Evolutionary conservation across 352 stramenopile species (phyloP).

Genomic region (Globisporangium viniferum): DNA sequence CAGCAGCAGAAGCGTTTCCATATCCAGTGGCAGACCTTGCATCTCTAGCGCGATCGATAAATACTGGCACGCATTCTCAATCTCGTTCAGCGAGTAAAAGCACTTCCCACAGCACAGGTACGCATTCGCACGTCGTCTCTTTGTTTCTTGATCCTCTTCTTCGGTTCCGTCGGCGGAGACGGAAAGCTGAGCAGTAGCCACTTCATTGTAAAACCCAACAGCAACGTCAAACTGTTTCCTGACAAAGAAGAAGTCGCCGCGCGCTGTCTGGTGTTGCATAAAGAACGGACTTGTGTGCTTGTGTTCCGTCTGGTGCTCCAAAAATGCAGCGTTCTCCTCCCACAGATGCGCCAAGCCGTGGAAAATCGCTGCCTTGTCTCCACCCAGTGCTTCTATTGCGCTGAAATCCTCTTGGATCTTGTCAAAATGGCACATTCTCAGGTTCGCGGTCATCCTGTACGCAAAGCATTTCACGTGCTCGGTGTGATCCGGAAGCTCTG

Average conservation of each 20-base stretch:
- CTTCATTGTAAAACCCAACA: conserved; percentile 50
- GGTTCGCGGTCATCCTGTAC: conserved; percentile 70
- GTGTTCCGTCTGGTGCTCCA: conserved; percentile 36
- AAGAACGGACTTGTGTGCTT: conserved; percentile 42
- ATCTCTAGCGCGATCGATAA: conserved; percentile 41
- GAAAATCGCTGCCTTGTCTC: conserved; percentile 75
- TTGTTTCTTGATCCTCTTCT: conserved; percentile 37
- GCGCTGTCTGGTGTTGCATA: conserved; percentile 53
- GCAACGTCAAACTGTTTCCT: conserved; percentile 53
- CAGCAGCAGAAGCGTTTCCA: conserved; percentile 48
- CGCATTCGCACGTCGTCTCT: conserved; percentile 36
- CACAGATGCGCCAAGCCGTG: conserved; percentile 67
- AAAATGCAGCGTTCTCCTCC: conserved; percentile 57
- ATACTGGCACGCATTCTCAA: conserved; percentile 41
- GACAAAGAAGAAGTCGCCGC: conserved; percentile 59
- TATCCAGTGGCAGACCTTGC: conserved; percentile 27
- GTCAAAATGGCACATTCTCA: conserved; percentile 55
- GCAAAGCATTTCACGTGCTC: conserved; percentile 74
- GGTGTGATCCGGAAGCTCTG: conserved; percentile 50
- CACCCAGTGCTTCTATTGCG: conserved; percentile 48
- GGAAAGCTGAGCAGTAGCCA: conserved; percentile 19
- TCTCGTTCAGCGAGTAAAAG: conserved; percentile 52
- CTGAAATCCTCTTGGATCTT: conserved; percentile 48
- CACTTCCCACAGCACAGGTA: conserved; percentile 60
- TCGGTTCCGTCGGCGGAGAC: neutral